Evolutionary conservation across 148 eudicot genomes (phyloP).

Genomic region (Pharnaceum exiguum): DNA sequence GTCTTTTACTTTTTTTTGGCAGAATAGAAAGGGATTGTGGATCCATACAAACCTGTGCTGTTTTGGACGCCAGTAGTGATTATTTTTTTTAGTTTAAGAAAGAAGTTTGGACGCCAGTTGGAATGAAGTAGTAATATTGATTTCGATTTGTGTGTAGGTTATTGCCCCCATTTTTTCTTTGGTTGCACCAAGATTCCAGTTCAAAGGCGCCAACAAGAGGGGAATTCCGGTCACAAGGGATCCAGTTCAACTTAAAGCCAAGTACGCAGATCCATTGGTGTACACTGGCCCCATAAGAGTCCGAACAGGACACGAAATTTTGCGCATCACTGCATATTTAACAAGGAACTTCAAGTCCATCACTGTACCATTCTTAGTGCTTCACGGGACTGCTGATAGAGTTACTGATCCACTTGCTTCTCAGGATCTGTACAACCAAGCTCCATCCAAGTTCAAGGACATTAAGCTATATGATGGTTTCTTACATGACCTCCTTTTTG

Average conservation of each 20-base stretch:
- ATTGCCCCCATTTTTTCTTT: conserved; percentile 85
- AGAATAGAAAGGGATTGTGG: too few species aligned
- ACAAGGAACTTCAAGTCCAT: conserved; percentile 53
- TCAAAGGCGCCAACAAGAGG: conserved; percentile 88
- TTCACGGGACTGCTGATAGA: conserved; percentile 88
- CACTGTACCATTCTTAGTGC: conserved; percentile 86
- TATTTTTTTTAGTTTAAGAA: too few species aligned
- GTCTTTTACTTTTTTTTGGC: too few species aligned
- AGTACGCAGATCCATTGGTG: conserved; percentile 92
- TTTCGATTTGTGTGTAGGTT: conserved; percentile 38
- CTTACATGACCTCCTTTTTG: conserved; percentile 91
- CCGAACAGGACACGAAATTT: conserved; percentile 83
- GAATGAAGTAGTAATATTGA: neutral
- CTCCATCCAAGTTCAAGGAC: conserved; percentile 68
- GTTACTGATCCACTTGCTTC: conserved; percentile 92
- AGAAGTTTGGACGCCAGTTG: too few species aligned
- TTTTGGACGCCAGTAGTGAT: too few species aligned
- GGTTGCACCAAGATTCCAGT: conserved; percentile 83
- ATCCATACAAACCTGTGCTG: too few species aligned
- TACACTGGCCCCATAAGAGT: conserved; percentile 91
- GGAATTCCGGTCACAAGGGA: conserved; percentile 89
- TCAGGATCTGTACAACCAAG: conserved; percentile 65
- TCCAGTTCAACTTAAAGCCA: conserved; percentile 76
- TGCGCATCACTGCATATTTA: conserved; percentile 72
- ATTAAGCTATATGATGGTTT: conserved; percentile 88